Evolutionary conservation across 1,139 yeast genomes (phyloP).

Genomic region (Sugiyamaella pinicola): DNA sequence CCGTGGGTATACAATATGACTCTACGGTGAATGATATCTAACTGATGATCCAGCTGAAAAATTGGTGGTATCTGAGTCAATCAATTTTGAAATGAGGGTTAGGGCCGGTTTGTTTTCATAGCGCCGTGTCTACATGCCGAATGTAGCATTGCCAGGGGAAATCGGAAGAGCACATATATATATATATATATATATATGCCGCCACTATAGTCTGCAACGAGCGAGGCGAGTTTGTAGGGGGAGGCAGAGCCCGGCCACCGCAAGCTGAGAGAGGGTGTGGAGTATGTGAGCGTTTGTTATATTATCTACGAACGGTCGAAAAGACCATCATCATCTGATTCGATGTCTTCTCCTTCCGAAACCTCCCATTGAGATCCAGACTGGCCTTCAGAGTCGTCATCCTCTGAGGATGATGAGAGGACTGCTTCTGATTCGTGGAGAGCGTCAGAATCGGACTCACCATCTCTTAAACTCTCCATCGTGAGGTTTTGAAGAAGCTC

Average conservation of each 20-base stretch:
- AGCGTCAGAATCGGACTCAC: conserved; percentile 34
- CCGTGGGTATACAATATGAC: not conserved
- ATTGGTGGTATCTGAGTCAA: conserved; percentile 14
- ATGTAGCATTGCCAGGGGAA: conserved; percentile 5
- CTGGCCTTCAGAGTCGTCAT: conserved; percentile 32
- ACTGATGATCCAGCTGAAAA: conserved; percentile 12
- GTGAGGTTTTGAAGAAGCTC: conserved; percentile 74
- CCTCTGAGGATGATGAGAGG: conserved; percentile 30
- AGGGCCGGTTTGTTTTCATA: not conserved
- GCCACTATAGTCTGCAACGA: no score
- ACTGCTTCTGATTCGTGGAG: conserved; percentile 26
- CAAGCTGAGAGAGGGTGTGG: no score
- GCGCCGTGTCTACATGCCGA: not conserved
- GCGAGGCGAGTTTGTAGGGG: no score
- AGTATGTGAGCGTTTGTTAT: no score
- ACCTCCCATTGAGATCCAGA: conserved; percentile 26
- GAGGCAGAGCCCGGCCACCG: not conserved
- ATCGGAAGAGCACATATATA: no score
- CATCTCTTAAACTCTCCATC: conserved; percentile 50
- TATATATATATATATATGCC: no score
- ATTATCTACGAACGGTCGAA: conserved; percentile 48
- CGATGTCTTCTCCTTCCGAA: conserved; percentile 33
- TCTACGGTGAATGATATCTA: not conserved
- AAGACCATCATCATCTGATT: conserved; percentile 45
- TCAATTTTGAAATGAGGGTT: conserved; percentile 1